Conservation (phyloP, 169 alveolate genomes). For the Plasmodium gallinaceum region DNA sequence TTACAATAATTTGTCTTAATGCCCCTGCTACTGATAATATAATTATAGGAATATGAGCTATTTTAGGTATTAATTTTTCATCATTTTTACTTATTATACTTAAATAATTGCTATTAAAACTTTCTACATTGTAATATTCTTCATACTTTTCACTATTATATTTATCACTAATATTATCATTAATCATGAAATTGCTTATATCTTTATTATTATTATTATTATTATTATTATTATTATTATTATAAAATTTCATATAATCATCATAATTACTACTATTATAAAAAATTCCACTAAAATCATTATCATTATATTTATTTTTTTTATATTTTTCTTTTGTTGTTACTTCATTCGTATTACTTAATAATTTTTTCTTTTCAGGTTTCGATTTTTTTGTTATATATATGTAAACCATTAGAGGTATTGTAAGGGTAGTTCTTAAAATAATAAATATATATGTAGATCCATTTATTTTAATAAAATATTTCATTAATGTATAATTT, state of each 20-base stretch:
- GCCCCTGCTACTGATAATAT: conserved; percentile 79
- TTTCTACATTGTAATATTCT: conserved; percentile 10
- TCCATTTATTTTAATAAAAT: conserved; percentile 67
- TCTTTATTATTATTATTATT: conserved; percentile 2
- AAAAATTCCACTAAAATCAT: background rate
- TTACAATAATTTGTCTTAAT: conserved; percentile 78
- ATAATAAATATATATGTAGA: conserved; percentile 45
- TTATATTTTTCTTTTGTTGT: background rate
- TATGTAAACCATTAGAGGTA: conserved; percentile 59
- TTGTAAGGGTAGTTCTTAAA: conserved; percentile 42
- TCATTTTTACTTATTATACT: conserved; percentile 16
- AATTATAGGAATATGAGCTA: conserved; percentile 50
- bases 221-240: conserved; percentile 9
- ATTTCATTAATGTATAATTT: conserved; percentile 68
- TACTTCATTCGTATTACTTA: conserved; percentile 7
- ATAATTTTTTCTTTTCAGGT: conserved; percentile 55
- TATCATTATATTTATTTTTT: background rate
- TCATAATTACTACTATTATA: background rate
- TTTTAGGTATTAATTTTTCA: conserved; percentile 57
- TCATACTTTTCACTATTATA: background rate
- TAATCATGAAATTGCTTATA: background rate
- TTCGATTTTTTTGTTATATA: conserved; percentile 28
- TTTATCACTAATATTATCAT: background rate
- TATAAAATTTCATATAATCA: background rate
- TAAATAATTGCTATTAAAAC: conserved; percentile 14